phyloP scores from a whole-genome alignment of 139 green algal genomes.

The Deuterostichococcus epilithicus region DNA sequence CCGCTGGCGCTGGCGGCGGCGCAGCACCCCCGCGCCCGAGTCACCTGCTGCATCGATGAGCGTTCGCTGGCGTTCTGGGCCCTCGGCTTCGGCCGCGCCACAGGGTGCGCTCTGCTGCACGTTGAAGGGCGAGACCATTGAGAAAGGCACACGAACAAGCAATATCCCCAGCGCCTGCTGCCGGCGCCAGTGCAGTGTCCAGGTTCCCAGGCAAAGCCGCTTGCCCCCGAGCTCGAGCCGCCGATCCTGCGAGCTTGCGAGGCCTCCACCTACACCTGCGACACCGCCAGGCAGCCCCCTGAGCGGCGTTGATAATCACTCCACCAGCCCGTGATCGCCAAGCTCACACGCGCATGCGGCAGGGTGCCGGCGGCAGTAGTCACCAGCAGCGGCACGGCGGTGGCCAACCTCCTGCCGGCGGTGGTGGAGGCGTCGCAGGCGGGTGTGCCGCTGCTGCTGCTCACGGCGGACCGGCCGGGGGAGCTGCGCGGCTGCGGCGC shows the following conservation, averaged over 20 bases:
- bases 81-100: slow-evolving; percentile 69
- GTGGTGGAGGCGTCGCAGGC: slow-evolving; percentile 84
- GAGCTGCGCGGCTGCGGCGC: slow-evolving; percentile 89
- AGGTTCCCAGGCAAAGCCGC: no score
- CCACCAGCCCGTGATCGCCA: neutral
- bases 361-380: slow-evolving; percentile 63
- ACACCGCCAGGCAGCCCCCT: no score
- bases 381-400: slow-evolving; percentile 87
- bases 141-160: no score
- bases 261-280: no score
- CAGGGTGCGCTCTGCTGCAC: slow-evolving; percentile 13
- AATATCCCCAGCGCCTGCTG: no score
- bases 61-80: slow-evolving; percentile 95
- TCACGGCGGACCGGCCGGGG: slow-evolving; percentile 88
- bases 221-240: no score
- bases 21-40: slow-evolving; percentile 65
- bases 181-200: no score
- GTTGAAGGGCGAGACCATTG: neutral
- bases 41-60: slow-evolving; percentile 92
- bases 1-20: slow-evolving; percentile 83
- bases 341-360: neutral
- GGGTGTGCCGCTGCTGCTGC: slow-evolving; percentile 82
- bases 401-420: slow-evolving; percentile 94
- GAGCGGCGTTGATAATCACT: no score
- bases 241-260: no score